Evolutionary conservation across 176 grass and related monocot species (phyloP).

Genomic region (Oryza officinalis): DNA sequence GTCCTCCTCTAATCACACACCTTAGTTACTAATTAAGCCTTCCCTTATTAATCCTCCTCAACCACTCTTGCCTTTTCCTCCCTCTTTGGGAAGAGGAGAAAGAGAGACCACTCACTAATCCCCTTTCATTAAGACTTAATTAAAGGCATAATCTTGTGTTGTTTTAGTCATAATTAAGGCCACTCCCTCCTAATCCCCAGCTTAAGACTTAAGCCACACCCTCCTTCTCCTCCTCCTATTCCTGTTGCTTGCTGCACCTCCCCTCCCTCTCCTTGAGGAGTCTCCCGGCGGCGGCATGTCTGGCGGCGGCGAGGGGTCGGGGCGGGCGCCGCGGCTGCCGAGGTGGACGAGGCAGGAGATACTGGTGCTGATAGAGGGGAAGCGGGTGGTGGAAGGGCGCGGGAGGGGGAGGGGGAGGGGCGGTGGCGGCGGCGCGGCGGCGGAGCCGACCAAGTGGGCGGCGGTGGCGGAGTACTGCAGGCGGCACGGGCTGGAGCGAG

Average conservation of each 20-base stretch:
- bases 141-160: constrained; percentile 16
- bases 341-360: constrained; percentile 99
- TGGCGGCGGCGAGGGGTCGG: constrained; percentile 29
- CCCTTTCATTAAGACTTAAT: not conserved
- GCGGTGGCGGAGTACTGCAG: constrained; percentile 83
- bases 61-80: constrained; percentile 25
- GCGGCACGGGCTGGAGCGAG: constrained; percentile 77
- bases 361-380: constrained; percentile 92
- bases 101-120: not conserved
- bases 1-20: not conserved
- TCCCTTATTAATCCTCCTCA: not conserved
- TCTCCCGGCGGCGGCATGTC: constrained; percentile 27
- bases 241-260: constrained; percentile 27
- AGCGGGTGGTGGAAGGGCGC: constrained; percentile 75
- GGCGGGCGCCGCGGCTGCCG: constrained; percentile 62
- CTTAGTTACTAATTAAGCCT: not conserved
- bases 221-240: not conserved
- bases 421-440: not conserved
- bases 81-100: not conserved
- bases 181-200: constrained; percentile 24
- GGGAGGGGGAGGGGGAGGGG: constrained; percentile 56
- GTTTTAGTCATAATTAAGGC: constrained; percentile 10
- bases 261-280: not conserved
- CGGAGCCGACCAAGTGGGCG: constrained; percentile 93
- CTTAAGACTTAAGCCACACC: not conserved